Evolutionary conservation across 305 asterid genomes (phyloP).

Genomic region (Lippia alba): DNA sequence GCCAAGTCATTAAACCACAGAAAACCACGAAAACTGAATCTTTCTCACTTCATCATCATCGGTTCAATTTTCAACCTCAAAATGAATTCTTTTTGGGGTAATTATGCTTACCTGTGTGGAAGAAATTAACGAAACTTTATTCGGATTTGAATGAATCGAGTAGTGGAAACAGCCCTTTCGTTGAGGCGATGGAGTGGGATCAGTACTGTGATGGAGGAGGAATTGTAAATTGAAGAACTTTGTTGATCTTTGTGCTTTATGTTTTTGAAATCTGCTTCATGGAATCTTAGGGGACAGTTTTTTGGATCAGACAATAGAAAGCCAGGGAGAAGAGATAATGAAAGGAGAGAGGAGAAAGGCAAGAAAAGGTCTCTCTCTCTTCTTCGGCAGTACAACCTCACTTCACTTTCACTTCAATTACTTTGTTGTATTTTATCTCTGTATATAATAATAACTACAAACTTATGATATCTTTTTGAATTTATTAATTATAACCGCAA

Average conservation of each 20-base stretch:
- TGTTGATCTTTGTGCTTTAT: slow-evolving; percentile 26
- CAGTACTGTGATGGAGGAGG: neutral
- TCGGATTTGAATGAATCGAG: slow-evolving; percentile 24
- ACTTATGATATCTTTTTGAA: slow-evolving; percentile 37
- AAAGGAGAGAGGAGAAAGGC: slow-evolving; percentile 44
- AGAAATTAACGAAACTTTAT: slow-evolving; percentile 11
- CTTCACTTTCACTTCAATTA: slow-evolving; percentile 55
- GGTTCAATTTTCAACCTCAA: too few species aligned
- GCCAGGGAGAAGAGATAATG: slow-evolving; percentile 48
- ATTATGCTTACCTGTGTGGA: slow-evolving; percentile 32
- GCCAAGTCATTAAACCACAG: neutral
- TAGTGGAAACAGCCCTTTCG: slow-evolving; percentile 35
- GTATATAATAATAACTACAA: slow-evolving; percentile 27
- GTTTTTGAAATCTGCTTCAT: slow-evolving; percentile 31
- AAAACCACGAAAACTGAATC: neutral
- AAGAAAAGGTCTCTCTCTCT: slow-evolving; percentile 50
- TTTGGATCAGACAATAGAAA: slow-evolving; percentile 43
- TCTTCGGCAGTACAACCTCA: slow-evolving; percentile 32
- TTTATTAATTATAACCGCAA: slow-evolving; percentile 19
- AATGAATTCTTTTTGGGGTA: neutral
- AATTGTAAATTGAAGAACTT: neutral
- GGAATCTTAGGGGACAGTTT: slow-evolving; percentile 40
- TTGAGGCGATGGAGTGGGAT: too few species aligned
- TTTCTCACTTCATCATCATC: too few species aligned
- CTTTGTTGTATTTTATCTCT: slow-evolving; percentile 4